Evolutionary conservation across 495 filamentous ascomycete species (phyloP).

Genomic region (Letharia columbiana): DNA sequence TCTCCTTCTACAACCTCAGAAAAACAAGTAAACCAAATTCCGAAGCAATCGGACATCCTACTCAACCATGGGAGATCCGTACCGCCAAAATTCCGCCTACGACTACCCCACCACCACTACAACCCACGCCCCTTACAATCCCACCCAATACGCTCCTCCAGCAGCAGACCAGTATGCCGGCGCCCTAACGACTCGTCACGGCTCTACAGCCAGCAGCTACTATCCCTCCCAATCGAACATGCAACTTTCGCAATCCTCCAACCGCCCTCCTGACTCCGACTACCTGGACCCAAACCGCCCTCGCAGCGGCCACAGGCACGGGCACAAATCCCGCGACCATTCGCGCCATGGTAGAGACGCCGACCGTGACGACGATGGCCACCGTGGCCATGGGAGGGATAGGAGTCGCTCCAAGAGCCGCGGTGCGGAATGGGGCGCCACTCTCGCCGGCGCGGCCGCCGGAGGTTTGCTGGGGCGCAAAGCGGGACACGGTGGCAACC

Average conservation of each 20-base stretch:
- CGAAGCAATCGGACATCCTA: neutral
- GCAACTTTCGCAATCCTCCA: constrained; percentile 15
- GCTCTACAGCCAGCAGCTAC: constrained; percentile 15
- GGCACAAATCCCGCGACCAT: neutral
- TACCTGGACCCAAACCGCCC: constrained; percentile 9
- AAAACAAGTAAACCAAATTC: neutral
- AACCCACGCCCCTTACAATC: constrained; percentile 6
- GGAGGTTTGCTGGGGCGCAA: constrained; percentile 46
- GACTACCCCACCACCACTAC: constrained; percentile 15
- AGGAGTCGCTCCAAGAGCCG: constrained; percentile 4
- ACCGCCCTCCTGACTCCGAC: constrained; percentile 10
- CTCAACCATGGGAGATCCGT: constrained; percentile 10
- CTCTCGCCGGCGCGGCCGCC: constrained; percentile 43
- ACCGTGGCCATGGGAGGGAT: neutral
- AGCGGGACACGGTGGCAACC: constrained; percentile 34
- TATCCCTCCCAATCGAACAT: constrained; percentile 18
- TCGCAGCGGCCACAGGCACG: constrained; percentile 8
- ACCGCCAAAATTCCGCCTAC: constrained; percentile 10
- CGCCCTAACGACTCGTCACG: constrained; percentile 19
- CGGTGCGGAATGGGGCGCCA: constrained; percentile 37
- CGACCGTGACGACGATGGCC: neutral
- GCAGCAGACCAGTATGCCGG: constrained; percentile 8
- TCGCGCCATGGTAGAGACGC: constrained; percentile 1
- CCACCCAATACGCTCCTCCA: constrained; percentile 13
- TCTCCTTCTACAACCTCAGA: neutral